Percentiles rank a stretch among this genome's conserved stretches.
Evolutionary conservation across 257 asterid genomes (phyloP).

Genomic region (Catharanthus roseus): DNA sequence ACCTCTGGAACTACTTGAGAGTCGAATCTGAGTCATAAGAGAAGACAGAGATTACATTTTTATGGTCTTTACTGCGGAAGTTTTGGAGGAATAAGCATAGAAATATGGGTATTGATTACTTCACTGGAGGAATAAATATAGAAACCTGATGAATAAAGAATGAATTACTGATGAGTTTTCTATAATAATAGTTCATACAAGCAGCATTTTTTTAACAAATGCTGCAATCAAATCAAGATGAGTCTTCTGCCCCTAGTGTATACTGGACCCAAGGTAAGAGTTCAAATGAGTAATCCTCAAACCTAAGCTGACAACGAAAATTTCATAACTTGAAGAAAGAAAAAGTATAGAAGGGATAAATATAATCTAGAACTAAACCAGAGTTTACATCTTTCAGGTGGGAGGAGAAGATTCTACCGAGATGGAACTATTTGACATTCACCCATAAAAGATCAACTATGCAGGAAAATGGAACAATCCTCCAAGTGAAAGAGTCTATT

Average conservation of each 20-base stretch:
- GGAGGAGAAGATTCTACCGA: not conserved
- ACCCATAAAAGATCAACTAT: not conserved
- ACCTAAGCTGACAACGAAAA: not conserved
- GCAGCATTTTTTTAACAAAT: not conserved
- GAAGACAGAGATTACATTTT: not conserved
- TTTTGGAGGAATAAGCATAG: no score
- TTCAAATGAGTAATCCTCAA: not conserved
- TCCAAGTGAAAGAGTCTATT: not conserved
- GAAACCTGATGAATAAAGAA: no score
- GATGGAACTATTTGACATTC: conserved; percentile 1
- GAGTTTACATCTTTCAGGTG: not conserved
- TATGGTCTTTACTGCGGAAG: no score
- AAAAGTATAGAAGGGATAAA: not conserved
- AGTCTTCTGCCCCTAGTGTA: not conserved
- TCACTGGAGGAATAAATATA: no score
- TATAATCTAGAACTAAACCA: not conserved
- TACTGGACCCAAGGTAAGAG: not conserved
- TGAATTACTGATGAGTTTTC: no score
- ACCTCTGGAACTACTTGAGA: not conserved
- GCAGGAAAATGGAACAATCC: not conserved
- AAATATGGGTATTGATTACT: no score
- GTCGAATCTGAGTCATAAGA: not conserved
- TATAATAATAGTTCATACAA: not conserved
- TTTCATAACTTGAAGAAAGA: not conserved
- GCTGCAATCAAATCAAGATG: no score